phyloP scores from a whole-genome alignment of 345 rosid species.

The Moricandia arvensis region DNA sequence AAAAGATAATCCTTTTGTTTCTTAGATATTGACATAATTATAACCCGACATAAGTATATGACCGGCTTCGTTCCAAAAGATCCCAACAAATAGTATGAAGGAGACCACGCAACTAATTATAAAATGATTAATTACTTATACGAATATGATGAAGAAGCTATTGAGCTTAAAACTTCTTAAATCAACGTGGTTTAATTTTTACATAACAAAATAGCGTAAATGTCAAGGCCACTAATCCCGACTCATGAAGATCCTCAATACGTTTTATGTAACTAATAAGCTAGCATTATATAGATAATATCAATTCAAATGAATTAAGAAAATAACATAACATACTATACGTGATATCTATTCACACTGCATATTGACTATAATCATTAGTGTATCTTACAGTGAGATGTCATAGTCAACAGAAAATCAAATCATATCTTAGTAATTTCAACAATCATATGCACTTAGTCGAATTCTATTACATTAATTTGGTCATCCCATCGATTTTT shows the following conservation, averaged over 20 bases:
- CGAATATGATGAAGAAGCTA: not conserved
- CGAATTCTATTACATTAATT: conserved; percentile 6
- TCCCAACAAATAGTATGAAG: no score
- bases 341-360: not conserved
- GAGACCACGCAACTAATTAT: no score
- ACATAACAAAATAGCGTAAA: not conserved
- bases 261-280: not conserved
- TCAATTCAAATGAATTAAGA: not conserved
- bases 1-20: conserved; percentile 23
- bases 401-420: conserved; percentile 4
- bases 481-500: not conserved
- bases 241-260: not conserved
- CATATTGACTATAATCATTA: not conserved
- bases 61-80: conserved; percentile 3
- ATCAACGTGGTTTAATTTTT: not conserved
- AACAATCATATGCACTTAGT: conserved; percentile 27
- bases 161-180: not conserved
- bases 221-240: not conserved
- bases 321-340: not conserved
- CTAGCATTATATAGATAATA: not conserved
- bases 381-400: not conserved
- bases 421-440: conserved; percentile 7
- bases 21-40: conserved; percentile 11
- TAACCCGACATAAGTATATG: not conserved
- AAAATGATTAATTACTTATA: not conserved